Evolutionary conservation across 345 rosid species (phyloP).

Genomic region (Viola odorata): DNA sequence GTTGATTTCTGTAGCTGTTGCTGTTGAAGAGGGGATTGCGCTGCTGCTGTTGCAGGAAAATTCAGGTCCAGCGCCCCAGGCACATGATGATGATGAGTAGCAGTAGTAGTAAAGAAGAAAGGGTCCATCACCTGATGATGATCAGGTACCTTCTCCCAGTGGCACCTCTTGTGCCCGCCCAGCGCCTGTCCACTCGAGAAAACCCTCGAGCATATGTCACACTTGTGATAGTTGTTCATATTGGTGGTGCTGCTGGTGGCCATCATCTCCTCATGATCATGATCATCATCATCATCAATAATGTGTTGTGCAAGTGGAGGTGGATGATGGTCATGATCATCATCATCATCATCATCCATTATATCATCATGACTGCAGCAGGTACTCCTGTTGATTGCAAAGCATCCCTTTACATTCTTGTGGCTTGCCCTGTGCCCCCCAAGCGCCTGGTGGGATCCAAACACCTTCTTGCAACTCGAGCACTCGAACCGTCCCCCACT

Average conservation of each 20-base stretch:
- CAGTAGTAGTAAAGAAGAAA: neutral
- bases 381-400: conserved; percentile 39
- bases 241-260: neutral
- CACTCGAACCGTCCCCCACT: conserved; percentile 45
- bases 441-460: conserved; percentile 77
- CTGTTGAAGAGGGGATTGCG: too few species aligned
- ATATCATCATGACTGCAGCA: neutral
- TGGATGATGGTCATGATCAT: neutral
- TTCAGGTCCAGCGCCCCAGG: conserved; percentile 53
- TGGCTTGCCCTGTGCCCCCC: conserved; percentile 91
- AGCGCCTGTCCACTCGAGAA: conserved; percentile 82
- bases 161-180: conserved; percentile 95
- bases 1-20: too few species aligned
- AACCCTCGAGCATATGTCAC: conserved; percentile 54
- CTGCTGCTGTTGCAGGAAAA: conserved; percentile 49
- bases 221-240: conserved; percentile 21
- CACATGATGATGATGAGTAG: neutral
- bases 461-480: conserved; percentile 79
- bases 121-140: neutral
- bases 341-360: conserved; percentile 3
- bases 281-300: conserved; percentile 5
- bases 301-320: neutral
- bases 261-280: neutral
- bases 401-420: conserved; percentile 79
- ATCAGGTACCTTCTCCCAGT: conserved; percentile 79